phyloP scores from a whole-genome alignment of 2,329 filamentous ascomycete species.

The Claviceps pazoutovae region DNA sequence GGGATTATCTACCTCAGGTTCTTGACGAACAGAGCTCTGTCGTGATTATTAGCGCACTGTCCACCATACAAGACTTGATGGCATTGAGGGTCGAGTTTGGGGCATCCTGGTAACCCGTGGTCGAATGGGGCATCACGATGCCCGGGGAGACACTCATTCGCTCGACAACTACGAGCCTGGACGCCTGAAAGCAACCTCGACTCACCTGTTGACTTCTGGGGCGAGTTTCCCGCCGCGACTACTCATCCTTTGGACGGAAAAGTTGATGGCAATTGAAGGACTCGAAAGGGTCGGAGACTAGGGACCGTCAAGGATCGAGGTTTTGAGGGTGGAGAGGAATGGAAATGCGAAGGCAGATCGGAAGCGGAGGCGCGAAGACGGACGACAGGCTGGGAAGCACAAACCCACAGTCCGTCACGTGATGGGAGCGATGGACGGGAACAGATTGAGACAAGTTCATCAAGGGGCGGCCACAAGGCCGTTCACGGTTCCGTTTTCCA shows the following conservation, averaged over 20 bases:
- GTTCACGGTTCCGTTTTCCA: not conserved
- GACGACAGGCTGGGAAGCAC: conserved; percentile 15
- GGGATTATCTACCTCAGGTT: conserved; percentile 64
- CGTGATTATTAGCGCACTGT: conserved; percentile 18
- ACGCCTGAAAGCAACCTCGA: conserved; percentile 9
- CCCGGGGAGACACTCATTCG: not conserved
- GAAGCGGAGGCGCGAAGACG: conserved; percentile 12
- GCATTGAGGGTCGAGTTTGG: not conserved
- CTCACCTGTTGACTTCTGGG: conserved; percentile 94
- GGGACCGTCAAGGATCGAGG: conserved; percentile 8
- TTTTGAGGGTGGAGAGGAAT: conserved; percentile 13
- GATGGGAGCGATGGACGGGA: conserved; percentile 6
- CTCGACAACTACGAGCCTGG: conserved; percentile 1
- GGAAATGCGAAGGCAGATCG: conserved; percentile 17
- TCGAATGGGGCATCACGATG: not conserved
- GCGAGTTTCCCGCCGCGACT: conserved; percentile 94
- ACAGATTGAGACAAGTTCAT: not conserved
- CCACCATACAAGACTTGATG: not conserved
- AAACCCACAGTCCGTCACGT: conserved; percentile 14
- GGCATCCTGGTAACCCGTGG: not conserved
- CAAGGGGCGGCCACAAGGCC: not conserved
- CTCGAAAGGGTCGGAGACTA: conserved; percentile 14
- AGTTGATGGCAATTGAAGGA: conserved; percentile 15
- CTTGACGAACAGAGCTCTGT: conserved; percentile 98
- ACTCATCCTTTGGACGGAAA: conserved; percentile 68